Base-by-base conservation (phyloP, 306 rosid species). In the Hippophae rhamnoides region DNA sequence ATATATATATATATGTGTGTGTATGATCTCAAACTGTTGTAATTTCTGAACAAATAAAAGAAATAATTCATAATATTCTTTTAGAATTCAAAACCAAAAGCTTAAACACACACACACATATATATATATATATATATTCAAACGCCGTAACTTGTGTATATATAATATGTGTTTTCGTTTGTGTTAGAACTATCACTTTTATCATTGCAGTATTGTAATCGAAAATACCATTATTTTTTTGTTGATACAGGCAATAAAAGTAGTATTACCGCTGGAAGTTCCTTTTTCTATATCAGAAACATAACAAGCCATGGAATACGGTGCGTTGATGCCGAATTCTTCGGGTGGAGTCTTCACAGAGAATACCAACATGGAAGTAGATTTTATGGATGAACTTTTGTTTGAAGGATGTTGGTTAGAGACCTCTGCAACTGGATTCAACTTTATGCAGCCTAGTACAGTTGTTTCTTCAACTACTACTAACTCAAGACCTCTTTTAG, bases 341-440 rank as follows among this genome's bases (percentile, higher is more conserved):
- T 42, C 44, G 7, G 59, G n/a, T 41, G 74, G 74, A 12, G 43
- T 18, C 64, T 11, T 73, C 26, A 42, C 60, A 6, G 62, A 26
- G 38, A 31, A 31, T 8, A 46, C 65, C 3, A 11, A 9, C 8
- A 13, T 46, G 25, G 69, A 53, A 52, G 59, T n/a, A 41, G 79
- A 66, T 10, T 58, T 69, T 63, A 53, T 74, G 11, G 81, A 74
- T 42, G 86, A 81, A 42, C 59, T 77, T 14, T 60, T 77, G 13
- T 55, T 18, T 7, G 64, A 81, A 13, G 83, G 86, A 9, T 74
- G 83, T 47, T 81, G 83, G 86, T 56, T 78, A 47, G 81, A 81
- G 63, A 76, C 72, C 7, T 67, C 69, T 27, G 61, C 51, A 1
- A 69, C 53, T 5, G 23, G 53, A 7, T 49, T 49, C 53, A 49